Evolutionary conservation across 306 rosid species (phyloP), one percentile per base, ranked within the genome.

Genomic region (Citrullus mucosospermus): DNA sequence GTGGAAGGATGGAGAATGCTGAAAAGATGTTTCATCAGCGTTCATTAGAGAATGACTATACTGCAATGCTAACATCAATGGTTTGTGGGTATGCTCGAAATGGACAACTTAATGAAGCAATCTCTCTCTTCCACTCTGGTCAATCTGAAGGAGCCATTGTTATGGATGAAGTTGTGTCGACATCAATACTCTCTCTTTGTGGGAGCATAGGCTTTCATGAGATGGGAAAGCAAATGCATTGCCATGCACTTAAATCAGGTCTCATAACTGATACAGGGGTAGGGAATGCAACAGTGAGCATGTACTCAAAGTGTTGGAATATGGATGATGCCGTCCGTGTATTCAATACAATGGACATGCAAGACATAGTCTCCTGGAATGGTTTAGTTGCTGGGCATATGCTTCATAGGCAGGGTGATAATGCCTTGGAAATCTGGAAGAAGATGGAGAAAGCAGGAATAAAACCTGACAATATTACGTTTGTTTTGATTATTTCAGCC

Each of bases 231-330:
- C 97, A 92, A 88, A 89, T 92, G 36, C 97, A 92, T 72, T 72
- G 94, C 78, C 85, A 81, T 82, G 91, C 81, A 80, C 48, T 89
- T 58, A 93, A 93, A 82, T 80, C 55, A 34, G 94, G 96, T 48
- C 85, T 86, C 70, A 76, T 84, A 50, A 73, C 86, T 79, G 87
- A 92, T 84, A 22, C 87, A 68, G 85, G 84, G 76, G 92, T 90
- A 2, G 97, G 90, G 79, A 94, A 92, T 87, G 93, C 95, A 48
- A 61, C 86, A 58, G 80, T 90, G 44, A 83, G 92, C 86, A 94
- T 94, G 98, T 94, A 94, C 77, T 86, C 86, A 13, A 90, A 94
- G 88, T 94, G 96, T 70, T 89, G 93, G 89, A 89, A 83, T 84
- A 83, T 86, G 86, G 93, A 90, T 30, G 91, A 88, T 74, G 96